Conservation (phyloP, 768 basidiomycete genomes). For the Filobasidium wieringae region DNA sequence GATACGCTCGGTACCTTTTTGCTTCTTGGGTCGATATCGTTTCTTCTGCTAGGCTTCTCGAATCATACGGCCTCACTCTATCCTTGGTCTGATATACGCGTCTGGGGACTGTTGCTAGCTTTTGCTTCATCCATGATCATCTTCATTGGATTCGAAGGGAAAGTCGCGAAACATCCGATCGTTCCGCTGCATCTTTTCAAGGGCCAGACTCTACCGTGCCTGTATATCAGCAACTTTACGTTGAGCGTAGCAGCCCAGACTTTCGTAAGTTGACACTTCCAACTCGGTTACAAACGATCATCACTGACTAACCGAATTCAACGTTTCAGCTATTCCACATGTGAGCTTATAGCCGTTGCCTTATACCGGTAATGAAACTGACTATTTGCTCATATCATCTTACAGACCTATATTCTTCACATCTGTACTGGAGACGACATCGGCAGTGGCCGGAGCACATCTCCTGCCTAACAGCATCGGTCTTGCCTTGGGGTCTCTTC, state of each 20-base stretch:
- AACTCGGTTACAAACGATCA: background rate
- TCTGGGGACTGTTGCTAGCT: conserved; percentile 30
- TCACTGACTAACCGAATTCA: background rate
- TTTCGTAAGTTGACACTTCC: conserved; percentile 25
- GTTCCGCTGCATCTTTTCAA: conserved; percentile 28
- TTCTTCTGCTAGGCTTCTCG: conserved; percentile 33
- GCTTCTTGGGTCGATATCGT: conserved; percentile 25
- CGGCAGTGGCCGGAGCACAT: conserved; percentile 30
- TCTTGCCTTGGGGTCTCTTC: conserved; percentile 28
- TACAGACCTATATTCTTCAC: conserved; percentile 35
- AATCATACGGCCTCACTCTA: conserved; percentile 36
- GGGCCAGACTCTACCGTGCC: conserved; percentile 23
- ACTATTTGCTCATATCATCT: background rate
- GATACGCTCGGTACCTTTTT: conserved; percentile 31
- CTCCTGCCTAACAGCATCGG: conserved; percentile 32
- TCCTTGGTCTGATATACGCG: conserved; percentile 30
- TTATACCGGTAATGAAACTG: background rate
- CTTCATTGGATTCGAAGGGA: conserved; percentile 24
- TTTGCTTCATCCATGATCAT: conserved; percentile 7
- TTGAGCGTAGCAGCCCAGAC: conserved; percentile 26
- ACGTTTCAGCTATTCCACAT: conserved; percentile 23
- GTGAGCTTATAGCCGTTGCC: conserved; percentile 7
- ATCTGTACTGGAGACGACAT: conserved; percentile 31
- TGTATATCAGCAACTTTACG: conserved; percentile 31
- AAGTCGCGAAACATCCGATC: conserved; percentile 24